Conservation (phyloP, 108 stramenopile species). For the Cyclostephanos invisitatus region DNA sequence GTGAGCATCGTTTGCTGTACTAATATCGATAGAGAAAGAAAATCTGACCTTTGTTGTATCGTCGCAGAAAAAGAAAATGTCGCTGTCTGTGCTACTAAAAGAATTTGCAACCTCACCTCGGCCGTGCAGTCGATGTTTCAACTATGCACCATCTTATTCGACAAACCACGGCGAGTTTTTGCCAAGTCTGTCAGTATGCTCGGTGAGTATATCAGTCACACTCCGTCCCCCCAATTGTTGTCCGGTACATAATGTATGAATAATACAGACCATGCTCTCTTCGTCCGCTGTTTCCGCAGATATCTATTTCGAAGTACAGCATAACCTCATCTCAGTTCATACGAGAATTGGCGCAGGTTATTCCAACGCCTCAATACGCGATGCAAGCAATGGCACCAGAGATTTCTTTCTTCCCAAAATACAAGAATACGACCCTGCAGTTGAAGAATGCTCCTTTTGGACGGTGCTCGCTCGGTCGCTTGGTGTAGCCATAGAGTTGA, state of each 20-base stretch:
- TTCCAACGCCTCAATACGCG: background rate
- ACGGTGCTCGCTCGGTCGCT: slow-evolving; percentile 51
- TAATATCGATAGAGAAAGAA: background rate
- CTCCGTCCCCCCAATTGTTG: background rate
- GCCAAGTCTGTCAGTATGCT: slow-evolving; percentile 22
- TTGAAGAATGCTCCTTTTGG: slow-evolving; percentile 56
- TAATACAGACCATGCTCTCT: background rate
- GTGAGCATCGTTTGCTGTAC: background rate
- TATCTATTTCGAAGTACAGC: slow-evolving; percentile 28
- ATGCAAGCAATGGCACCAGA: slow-evolving; percentile 24
- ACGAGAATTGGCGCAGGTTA: slow-evolving; percentile 53
- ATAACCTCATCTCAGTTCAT: slow-evolving; percentile 50
- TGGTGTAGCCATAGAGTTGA: slow-evolving; percentile 43
- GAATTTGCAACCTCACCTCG: slow-evolving; percentile 22
- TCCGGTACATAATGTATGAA: background rate
- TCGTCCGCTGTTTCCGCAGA: slow-evolving; percentile 12
- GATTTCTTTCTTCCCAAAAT: slow-evolving; percentile 33
- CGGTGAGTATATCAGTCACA: slow-evolving; percentile 22
- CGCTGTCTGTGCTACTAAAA: background rate
- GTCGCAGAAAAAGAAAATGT: slow-evolving; percentile 3
- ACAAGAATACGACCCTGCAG: slow-evolving; percentile 17
- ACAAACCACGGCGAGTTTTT: slow-evolving; percentile 34
- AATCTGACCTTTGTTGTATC: slow-evolving; percentile 1
- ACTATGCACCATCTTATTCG: slow-evolving; percentile 31
- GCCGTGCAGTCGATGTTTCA: slow-evolving; percentile 30